Conservation (phyloP, 768 basidiomycete genomes). For the Baorangia bicolor region DNA sequence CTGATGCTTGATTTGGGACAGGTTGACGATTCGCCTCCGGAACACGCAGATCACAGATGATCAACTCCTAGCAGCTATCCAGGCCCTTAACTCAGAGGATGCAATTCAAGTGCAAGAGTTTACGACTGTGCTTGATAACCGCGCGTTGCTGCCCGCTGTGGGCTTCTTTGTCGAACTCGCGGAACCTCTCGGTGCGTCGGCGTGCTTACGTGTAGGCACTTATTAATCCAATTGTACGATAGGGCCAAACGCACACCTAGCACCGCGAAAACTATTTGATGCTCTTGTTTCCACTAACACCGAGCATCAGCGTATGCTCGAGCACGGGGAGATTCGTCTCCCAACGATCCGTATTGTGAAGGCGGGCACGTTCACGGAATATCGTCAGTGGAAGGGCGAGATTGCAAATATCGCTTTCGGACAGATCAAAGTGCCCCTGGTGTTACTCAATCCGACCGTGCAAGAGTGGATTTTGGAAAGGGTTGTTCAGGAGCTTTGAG, state of each 20-base stretch:
- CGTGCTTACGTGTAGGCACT: background rate
- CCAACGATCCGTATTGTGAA: constrained; percentile 25
- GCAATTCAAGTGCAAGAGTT: constrained; percentile 13
- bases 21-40: constrained; percentile 7
- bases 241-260: constrained; percentile 7
- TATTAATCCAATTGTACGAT: background rate
- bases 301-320: background rate
- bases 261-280: constrained; percentile 8
- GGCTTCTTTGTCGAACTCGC: constrained; percentile 19
- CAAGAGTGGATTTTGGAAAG: constrained; percentile 21
- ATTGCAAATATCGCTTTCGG: background rate
- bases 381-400: constrained; percentile 13
- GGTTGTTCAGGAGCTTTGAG: constrained; percentile 16
- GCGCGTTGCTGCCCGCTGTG: background rate
- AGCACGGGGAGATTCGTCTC: background rate
- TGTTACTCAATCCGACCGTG: background rate
- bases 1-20: background rate
- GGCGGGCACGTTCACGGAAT: constrained; percentile 19
- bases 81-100: background rate
- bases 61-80: constrained; percentile 8
- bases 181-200: constrained; percentile 10
- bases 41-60: constrained; percentile 6
- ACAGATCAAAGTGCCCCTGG: constrained; percentile 19
- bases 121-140: constrained; percentile 16
- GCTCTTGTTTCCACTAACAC: background rate